A percentile compares a stretch with the other conserved stretches of the same genome.
These are phyloP conservation scores for Sporothrix dimorphospora DNA, from an alignment of 2,329 filamentous ascomycete species.

Conservation along the genomic window DNA sequence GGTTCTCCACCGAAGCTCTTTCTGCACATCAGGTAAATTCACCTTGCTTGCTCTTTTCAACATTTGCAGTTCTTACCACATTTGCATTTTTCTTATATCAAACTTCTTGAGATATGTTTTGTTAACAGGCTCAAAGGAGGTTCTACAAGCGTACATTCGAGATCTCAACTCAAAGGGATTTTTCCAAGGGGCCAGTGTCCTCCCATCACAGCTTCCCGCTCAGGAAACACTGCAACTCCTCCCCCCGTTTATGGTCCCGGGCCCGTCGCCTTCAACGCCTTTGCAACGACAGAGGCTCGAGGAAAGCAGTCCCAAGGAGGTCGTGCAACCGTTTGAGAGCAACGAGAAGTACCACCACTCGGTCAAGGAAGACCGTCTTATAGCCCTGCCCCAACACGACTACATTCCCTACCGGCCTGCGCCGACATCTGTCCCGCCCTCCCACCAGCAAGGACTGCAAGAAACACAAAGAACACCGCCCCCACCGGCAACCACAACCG, in stretches of 20 bases:
- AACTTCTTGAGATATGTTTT: too few species aligned
- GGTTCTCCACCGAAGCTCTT: slow-evolving; percentile 59
- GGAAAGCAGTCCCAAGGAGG: slow-evolving; percentile 42
- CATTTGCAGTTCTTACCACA: neutral
- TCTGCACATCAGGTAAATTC: slow-evolving; percentile 58
- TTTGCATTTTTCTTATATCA: neutral
- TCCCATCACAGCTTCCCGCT: slow-evolving; percentile 46
- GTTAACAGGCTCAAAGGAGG: slow-evolving; percentile 50
- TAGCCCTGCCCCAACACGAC: slow-evolving; percentile 10
- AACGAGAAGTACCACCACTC: slow-evolving; percentile 49
- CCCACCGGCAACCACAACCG: neutral
- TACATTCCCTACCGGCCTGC: slow-evolving; percentile 32
- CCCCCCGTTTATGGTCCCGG: slow-evolving; percentile 49
- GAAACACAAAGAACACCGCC: neutral
- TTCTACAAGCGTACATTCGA: slow-evolving; percentile 63
- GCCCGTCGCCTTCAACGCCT: slow-evolving; percentile 41
- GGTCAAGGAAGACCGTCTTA: slow-evolving; percentile 38
- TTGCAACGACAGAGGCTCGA: slow-evolving; percentile 31
- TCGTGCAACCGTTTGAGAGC: slow-evolving; percentile 42
- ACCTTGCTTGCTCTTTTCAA: neutral
- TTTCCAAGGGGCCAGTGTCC: slow-evolving; percentile 49
- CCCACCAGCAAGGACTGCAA: slow-evolving; percentile 25
- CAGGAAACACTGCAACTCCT: slow-evolving; percentile 28
- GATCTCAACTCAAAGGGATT: slow-evolving; percentile 57
- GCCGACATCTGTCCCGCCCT: slow-evolving; percentile 31